A percentile compares a stretch with the other conserved stretches of the same genome.
Conservation (phyloP, 768 basidiomycete species). For the Phanerochaete sordida region DNA sequence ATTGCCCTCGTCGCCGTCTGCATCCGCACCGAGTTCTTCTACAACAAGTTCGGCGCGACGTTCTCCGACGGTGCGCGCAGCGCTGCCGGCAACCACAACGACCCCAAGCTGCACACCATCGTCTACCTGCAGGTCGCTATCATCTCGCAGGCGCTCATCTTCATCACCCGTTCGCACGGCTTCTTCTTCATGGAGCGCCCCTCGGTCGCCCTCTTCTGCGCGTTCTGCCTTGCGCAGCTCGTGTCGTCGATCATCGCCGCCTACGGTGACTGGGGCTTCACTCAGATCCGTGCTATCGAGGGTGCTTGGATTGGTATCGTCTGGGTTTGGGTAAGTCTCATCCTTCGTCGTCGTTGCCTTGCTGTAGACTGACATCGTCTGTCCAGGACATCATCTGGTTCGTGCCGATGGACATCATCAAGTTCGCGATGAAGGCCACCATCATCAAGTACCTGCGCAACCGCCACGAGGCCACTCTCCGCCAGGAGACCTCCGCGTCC, state of each 20-base stretch:
- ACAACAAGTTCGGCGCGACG: constrained; percentile 74
- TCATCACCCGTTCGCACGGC: constrained; percentile 89
- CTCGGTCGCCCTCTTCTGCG: constrained; percentile 81
- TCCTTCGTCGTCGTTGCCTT: neutral
- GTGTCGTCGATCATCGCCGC: constrained; percentile 94
- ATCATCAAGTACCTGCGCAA: constrained; percentile 82
- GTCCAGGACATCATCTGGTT: constrained; percentile 96
- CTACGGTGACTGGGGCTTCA: constrained; percentile 95
- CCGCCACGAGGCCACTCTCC: constrained; percentile 44
- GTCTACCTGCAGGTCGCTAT: constrained; percentile 97
- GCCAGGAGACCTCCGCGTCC: constrained; percentile 29
- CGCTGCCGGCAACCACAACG: constrained; percentile 45
- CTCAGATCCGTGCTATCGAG: constrained; percentile 71
- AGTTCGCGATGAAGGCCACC: constrained; percentile 94
- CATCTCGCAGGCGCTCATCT: constrained; percentile 97
- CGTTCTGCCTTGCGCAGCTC: constrained; percentile 92
- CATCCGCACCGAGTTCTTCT: constrained; percentile 87
- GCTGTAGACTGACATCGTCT: constrained; percentile 15
- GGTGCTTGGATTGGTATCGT: constrained; percentile 97
- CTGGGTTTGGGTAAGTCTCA: constrained; percentile 86
- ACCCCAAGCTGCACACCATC: constrained; percentile 80
- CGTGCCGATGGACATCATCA: constrained; percentile 91
- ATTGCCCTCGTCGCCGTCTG: constrained; percentile 80
- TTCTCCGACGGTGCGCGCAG: constrained; percentile 33
- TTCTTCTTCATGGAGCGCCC: constrained; percentile 98